phyloP scores from a whole-genome alignment of 2,329 filamentous ascomycete genomes.

The Aureobasidium sp. region DNA sequence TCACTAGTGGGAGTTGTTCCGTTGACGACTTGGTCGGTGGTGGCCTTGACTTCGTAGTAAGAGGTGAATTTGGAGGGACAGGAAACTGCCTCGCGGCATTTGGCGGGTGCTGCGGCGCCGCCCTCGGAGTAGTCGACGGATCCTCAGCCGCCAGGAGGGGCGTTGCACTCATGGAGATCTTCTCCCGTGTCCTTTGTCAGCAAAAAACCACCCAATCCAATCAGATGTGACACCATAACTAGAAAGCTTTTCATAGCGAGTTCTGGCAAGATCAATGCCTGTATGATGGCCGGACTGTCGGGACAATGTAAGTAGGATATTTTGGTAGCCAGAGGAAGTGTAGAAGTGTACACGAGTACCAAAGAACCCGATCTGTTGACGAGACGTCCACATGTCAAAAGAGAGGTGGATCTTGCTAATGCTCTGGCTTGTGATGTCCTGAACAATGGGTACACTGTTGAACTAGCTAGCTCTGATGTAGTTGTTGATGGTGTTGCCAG shows the following conservation, averaged over 20 bases:
- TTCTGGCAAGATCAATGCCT: too few species aligned
- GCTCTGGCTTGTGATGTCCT: too few species aligned
- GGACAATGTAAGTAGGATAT: too few species aligned
- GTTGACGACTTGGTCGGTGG: slow-evolving; percentile 40
- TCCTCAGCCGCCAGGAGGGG: slow-evolving; percentile 9
- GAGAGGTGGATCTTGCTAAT: too few species aligned
- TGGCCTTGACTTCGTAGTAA: slow-evolving; percentile 41
- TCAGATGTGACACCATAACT: too few species aligned
- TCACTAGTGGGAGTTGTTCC: slow-evolving; percentile 27
- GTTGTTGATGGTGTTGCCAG: not conserved
- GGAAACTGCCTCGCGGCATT: not conserved
- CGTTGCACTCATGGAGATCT: not conserved
- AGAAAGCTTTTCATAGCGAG: too few species aligned
- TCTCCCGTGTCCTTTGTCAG: slow-evolving; percentile 7
- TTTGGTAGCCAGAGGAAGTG: too few species aligned
- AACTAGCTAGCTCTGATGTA: not conserved
- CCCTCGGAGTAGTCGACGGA: slow-evolving; percentile 1
- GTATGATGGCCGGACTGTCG: too few species aligned
- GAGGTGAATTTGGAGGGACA: slow-evolving; percentile 36
- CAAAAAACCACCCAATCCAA: not conserved
- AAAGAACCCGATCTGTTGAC: too few species aligned
- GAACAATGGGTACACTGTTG: not conserved
- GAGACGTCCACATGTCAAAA: too few species aligned
- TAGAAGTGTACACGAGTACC: too few species aligned
- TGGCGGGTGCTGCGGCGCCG: not conserved